Base-by-base conservation (phyloP, 306 rosid genomes). In the Hippophae tibetana region DNA sequence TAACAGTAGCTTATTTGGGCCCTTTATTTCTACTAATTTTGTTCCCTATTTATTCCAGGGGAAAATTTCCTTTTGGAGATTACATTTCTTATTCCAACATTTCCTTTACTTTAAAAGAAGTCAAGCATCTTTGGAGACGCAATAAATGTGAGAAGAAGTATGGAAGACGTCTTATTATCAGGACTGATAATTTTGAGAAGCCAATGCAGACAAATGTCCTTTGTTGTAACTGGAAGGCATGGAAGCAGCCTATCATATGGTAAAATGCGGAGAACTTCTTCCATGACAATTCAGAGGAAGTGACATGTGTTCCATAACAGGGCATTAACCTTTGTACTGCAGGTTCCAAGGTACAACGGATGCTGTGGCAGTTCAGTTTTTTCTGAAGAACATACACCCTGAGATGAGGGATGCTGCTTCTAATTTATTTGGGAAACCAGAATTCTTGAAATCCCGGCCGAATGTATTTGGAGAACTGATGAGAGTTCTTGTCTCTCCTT, bases 301-400 rank as follows among this genome's bases (percentile, higher is more conserved):
- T 74, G 47, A 55, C 50, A 48, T 18, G 74, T 71, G 18, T 18
- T 48, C 74, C 63, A 60, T 72, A 38, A 51, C 63, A 56, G 71
- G 71, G 61, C 58, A 47, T 64, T 75, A 69, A 68, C 67, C 43
- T 66, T 47, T 43, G 70, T 66, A 65, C 63, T 72, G 60, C 80
- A 92, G 98, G 98, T 92, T 92, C 66, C 98, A 92, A 81, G 96
- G 95, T 61, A 82, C 96, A 48, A 92, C 80, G 44, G 96, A 92
- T 64, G 95, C 89, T 53, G 76, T 80, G 74, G 98, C 87, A 12
- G 71, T 76, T 62, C 98, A 92, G 64, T 87, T 92, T 83, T 92
- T 92, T 86, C 72, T 92, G 80, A 92, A 92, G 80, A 92, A 85
- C 64, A 43, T 87, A 75, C 92, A 92, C 73, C 76, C 87, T 27